Evolutionary conservation across 352 stramenopile species (phyloP).

Genomic region (Plasmopara halstedii): DNA sequence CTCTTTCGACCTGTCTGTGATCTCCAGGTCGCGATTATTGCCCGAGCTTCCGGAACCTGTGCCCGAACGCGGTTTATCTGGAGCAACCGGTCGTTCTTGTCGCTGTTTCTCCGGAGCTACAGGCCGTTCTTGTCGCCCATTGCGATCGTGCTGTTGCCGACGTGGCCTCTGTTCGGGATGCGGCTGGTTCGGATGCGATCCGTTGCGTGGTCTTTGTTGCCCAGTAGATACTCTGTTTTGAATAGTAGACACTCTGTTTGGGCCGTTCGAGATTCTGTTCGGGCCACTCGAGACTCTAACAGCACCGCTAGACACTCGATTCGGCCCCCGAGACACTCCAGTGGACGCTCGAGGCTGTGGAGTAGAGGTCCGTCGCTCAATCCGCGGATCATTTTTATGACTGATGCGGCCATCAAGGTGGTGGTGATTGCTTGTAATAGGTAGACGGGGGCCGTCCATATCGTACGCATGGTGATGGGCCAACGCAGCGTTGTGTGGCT

Average conservation of each 20-base stretch:
- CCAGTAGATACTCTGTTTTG: not conserved
- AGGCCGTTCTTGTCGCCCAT: slow-evolving; percentile 12
- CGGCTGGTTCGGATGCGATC: slow-evolving; percentile 16
- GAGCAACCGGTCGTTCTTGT: slow-evolving; percentile 10
- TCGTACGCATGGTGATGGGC: slow-evolving; percentile 25
- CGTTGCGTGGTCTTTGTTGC: slow-evolving; percentile 11
- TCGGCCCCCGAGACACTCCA: no score
- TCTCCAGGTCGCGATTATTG: slow-evolving; percentile 28
- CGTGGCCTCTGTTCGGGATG: slow-evolving; percentile 9
- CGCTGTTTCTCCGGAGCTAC: slow-evolving; percentile 13
- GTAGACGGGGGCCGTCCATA: slow-evolving; percentile 13
- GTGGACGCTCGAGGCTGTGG: no score
- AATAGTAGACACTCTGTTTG: slow-evolving; percentile 5
- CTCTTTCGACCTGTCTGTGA: slow-evolving; percentile 34
- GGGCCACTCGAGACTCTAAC: not conserved
- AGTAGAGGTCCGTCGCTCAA: slow-evolving; percentile 12
- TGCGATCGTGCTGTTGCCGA: slow-evolving; percentile 6
- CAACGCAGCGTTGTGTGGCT: slow-evolving; percentile 14
- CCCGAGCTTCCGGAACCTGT: slow-evolving; percentile 4
- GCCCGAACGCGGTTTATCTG: slow-evolving; percentile 16
- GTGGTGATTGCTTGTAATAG: not conserved
- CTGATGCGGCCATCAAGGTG: slow-evolving; percentile 3
- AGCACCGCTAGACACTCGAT: no score
- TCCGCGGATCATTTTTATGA: slow-evolving; percentile 3
- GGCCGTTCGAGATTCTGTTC: slow-evolving; percentile 2